Percentiles rank a stretch among this genome's conserved stretches.
These are phyloP conservation scores for Rhizoclosmatium sp. DNA, from an alignment of 192 early-diverging fungal species.

Conservation along the genomic window DNA sequence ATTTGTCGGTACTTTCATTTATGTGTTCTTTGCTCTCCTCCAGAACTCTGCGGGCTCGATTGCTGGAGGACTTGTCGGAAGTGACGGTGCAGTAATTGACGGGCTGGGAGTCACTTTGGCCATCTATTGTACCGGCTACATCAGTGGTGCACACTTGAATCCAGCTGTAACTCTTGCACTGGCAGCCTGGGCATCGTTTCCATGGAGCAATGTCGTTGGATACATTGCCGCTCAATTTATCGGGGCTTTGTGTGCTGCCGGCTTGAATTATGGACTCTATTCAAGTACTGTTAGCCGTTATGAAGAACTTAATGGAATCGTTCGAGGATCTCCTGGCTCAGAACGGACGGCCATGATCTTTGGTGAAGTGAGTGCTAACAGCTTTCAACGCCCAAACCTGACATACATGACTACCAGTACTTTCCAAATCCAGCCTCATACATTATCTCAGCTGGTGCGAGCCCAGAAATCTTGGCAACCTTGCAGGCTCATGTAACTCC, in stretches of 20 bases:
- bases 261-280: constrained; percentile 33
- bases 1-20: constrained; percentile 48
- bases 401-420: background rate
- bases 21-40: constrained; percentile 44
- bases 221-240: constrained; percentile 43
- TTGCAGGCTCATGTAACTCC: background rate
- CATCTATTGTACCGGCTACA: constrained; percentile 39
- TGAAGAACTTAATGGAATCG: constrained; percentile 28
- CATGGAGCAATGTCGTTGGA: constrained; percentile 35
- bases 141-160: constrained; percentile 52
- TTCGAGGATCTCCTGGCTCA: constrained; percentile 23
- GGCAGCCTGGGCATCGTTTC: constrained; percentile 26
- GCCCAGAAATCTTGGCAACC: background rate
- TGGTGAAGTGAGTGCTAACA: constrained; percentile 21
- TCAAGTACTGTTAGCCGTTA: constrained; percentile 2
- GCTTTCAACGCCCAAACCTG: too few species aligned
- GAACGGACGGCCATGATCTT: constrained; percentile 43
- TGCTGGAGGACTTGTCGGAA: constrained; percentile 28
- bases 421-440: constrained; percentile 29
- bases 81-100: constrained; percentile 39
- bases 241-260: constrained; percentile 43
- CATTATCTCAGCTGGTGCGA: constrained; percentile 5
- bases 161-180: constrained; percentile 42
- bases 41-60: constrained; percentile 12
- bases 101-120: constrained; percentile 44